These are phyloP conservation scores for Phoenix dactylifera DNA, from an alignment of 176 grass and related monocot species.

Conservation along the genomic window DNA sequence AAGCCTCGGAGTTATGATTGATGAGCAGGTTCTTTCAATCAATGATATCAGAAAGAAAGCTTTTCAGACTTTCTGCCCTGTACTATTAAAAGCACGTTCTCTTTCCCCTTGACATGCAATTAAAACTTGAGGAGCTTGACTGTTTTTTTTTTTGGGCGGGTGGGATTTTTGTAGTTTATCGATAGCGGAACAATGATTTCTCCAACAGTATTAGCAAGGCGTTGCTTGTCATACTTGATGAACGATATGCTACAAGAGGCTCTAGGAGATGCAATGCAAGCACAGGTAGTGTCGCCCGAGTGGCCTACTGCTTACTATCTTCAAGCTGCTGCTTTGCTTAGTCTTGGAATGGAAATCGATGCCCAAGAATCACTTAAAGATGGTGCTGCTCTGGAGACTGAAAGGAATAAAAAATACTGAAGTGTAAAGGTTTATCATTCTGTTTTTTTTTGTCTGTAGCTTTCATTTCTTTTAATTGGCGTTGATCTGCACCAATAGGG, in stretches of 20 bases:
- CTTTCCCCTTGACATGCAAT: too few relatives aligned
- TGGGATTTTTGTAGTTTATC: constrained; percentile 34
- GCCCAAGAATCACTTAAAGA: constrained; percentile 41
- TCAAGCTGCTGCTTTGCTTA: constrained; percentile 37
- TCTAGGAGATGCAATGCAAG: constrained; percentile 47
- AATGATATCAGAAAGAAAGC: too few relatives aligned
- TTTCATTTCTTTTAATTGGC: neutral
- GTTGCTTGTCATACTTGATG: constrained; percentile 53
- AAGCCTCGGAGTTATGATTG: too few relatives aligned
- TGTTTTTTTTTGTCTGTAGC: constrained; percentile 9
- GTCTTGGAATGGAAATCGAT: constrained; percentile 45
- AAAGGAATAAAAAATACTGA: constrained; percentile 22
- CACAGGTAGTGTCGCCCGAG: constrained; percentile 38
- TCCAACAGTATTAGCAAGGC: constrained; percentile 42
- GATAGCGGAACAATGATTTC: constrained; percentile 50
- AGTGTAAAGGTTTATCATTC: constrained; percentile 9
- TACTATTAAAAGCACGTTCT: neutral
- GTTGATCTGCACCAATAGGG: too few relatives aligned
- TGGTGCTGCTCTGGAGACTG: constrained; percentile 24
- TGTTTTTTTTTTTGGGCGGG: neutral
- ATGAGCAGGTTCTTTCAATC: too few relatives aligned
- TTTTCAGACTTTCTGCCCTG: too few relatives aligned
- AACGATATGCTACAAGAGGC: constrained; percentile 49
- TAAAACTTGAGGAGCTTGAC: neutral
- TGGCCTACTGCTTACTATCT: constrained; percentile 61